These are phyloP conservation scores for Volvox carteri DNA, from an alignment of 163 green algal genomes.

Conservation along the genomic window DNA sequence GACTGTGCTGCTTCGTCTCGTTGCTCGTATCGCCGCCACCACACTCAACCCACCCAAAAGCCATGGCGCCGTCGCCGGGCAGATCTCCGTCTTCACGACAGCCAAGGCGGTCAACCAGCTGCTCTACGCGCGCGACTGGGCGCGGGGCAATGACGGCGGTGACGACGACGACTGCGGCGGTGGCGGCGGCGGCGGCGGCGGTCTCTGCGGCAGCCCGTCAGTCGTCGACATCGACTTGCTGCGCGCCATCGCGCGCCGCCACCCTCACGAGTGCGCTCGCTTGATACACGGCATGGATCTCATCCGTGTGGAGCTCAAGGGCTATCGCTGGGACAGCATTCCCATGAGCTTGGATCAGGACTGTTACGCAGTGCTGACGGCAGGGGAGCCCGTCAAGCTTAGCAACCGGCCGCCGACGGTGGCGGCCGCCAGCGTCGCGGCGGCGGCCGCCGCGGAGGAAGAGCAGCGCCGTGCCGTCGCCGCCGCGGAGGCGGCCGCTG, in stretches of 20 bases:
- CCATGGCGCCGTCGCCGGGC: background rate
- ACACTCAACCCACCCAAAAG: slow-evolving; percentile 35
- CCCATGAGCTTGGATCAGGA: slow-evolving; percentile 50
- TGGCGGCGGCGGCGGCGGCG: background rate
- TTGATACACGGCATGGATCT: slow-evolving; percentile 40
- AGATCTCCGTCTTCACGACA: slow-evolving; percentile 46
- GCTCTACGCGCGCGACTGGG: slow-evolving; percentile 51
- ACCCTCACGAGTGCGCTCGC: slow-evolving; percentile 41
- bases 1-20: slow-evolving; percentile 35
- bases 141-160: background rate
- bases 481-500: background rate
- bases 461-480: background rate
- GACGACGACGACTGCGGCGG: background rate
- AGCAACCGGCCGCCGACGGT: slow-evolving; percentile 11
- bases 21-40: slow-evolving; percentile 38
- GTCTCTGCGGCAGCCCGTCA: background rate
- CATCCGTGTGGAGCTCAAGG: slow-evolving; percentile 34
- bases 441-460: slow-evolving; percentile 1
- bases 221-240: slow-evolving; percentile 51
- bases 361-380: slow-evolving; percentile 33
- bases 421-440: slow-evolving; percentile 22
- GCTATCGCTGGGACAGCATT: slow-evolving; percentile 31
- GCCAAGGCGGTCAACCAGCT: slow-evolving; percentile 52
- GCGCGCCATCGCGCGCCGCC: slow-evolving; percentile 18
- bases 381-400: background rate